These are phyloP conservation scores for Lyophyllum atratum DNA, from an alignment of 768 basidiomycete species.

Conservation along the genomic window DNA sequence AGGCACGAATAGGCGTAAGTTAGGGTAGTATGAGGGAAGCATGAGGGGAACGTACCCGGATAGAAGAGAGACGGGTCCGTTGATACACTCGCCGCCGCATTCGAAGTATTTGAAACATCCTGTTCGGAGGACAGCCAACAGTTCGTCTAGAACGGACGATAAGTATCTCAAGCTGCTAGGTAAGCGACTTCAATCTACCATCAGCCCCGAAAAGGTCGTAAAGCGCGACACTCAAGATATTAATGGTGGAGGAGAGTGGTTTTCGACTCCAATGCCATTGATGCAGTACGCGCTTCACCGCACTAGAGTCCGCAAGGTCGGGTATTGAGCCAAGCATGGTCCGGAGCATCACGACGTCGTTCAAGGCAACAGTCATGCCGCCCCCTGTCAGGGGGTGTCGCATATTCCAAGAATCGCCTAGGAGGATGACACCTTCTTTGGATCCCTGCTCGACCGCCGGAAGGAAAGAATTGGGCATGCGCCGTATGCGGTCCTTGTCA, in stretches of 20 bases:
- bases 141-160: constrained; percentile 45
- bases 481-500: constrained; percentile 77
- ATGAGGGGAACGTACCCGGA: constrained; percentile 64
- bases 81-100: constrained; percentile 84
- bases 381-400: constrained; percentile 97
- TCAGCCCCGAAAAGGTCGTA: constrained; percentile 96
- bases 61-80: constrained; percentile 87
- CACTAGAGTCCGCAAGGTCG: constrained; percentile 50
- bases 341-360: constrained; percentile 78
- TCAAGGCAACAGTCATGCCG: constrained; percentile 95
- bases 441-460: constrained; percentile 74
- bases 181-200: constrained; percentile 49
- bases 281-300: constrained; percentile 53
- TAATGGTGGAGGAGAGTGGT: constrained; percentile 80
- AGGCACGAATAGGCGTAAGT: constrained; percentile 2
- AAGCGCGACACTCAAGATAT: constrained; percentile 89
- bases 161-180: background rate
- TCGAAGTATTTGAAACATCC: constrained; percentile 99
- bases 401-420: constrained; percentile 99
- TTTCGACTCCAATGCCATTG: constrained; percentile 90
- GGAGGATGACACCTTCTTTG: constrained; percentile 75
- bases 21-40: background rate
- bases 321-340: constrained; percentile 54
- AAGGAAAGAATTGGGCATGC: constrained; percentile 96
- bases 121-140: constrained; percentile 61